These are phyloP conservation scores for Psilocybe mexicana DNA, from an alignment of 1,284 basidiomycete genomes.

Conservation along the genomic window DNA sequence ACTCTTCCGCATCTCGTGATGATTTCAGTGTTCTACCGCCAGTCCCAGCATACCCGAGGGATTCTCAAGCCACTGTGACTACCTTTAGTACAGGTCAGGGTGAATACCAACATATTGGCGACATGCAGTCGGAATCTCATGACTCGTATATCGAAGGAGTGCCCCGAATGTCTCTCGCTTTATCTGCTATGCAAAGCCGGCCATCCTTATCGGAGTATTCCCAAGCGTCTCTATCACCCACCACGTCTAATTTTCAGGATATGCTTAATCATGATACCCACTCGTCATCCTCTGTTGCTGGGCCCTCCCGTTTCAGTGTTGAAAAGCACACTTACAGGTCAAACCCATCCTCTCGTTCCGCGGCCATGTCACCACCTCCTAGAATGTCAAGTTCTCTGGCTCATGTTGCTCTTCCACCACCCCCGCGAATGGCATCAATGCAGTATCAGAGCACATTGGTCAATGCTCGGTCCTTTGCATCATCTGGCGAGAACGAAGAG, in stretches of 20 bases:
- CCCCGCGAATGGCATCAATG: conserved; percentile 37
- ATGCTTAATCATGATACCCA: conserved; percentile 35
- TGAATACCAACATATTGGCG: conserved; percentile 22
- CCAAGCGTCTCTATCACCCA: conserved; percentile 54
- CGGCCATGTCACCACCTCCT: conserved; percentile 60
- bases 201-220: conserved; percentile 60
- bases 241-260: conserved; percentile 71
- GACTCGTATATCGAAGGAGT: conserved; percentile 44
- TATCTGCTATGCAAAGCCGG: conserved; percentile 36
- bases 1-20: conserved; percentile 32
- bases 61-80: conserved; percentile 25
- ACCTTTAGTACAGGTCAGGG: conserved; percentile 34
- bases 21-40: conserved; percentile 45
- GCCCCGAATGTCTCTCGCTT: conserved; percentile 34
- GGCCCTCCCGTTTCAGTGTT: conserved; percentile 34
- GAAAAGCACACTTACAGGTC: conserved; percentile 25
- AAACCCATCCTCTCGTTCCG: conserved; percentile 37
- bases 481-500: conserved; percentile 6
- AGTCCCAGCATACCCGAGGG: conserved; percentile 27
- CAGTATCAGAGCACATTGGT: conserved; percentile 15
- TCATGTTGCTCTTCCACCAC: conserved; percentile 36
- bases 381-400: conserved; percentile 45
- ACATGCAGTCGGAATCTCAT: conserved; percentile 37
- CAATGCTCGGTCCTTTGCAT: background rate
- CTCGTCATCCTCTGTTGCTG: conserved; percentile 23